Evolutionary conservation across 177 flowering plant genomes (phyloP).

Genomic region (Tripterygium wilfordii): DNA sequence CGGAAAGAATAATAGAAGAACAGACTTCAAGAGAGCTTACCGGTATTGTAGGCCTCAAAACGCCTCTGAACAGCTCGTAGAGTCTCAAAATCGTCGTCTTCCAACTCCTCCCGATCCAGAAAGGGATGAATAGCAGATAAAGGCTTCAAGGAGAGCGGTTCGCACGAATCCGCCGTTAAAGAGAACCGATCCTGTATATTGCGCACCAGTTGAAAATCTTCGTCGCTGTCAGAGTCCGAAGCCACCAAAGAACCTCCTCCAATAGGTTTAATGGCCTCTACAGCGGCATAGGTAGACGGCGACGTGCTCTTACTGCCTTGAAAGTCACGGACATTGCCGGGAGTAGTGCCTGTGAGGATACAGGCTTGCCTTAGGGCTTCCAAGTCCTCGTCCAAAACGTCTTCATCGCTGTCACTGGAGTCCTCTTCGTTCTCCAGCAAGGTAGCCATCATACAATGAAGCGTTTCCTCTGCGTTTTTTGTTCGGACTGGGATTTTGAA

Average conservation of each 20-base stretch:
- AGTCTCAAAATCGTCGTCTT: conserved; percentile 67
- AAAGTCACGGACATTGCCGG: conserved; percentile 9
- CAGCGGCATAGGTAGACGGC: conserved; percentile 16
- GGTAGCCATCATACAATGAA: neutral
- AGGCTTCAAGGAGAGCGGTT: conserved; percentile 27
- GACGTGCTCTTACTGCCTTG: neutral
- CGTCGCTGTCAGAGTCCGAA: conserved; percentile 26
- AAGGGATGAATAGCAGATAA: conserved; percentile 21
- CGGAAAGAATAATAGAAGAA: neutral
- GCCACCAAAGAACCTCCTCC: neutral
- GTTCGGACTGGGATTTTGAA: too few relatives aligned
- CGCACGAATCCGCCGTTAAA: conserved; percentile 5
- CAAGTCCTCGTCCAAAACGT: conserved; percentile 45
- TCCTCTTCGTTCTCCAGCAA: conserved; percentile 18
- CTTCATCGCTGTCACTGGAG: conserved; percentile 26
- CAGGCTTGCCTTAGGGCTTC: conserved; percentile 63
- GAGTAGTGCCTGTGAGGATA: conserved; percentile 32
- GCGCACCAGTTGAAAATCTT: conserved; percentile 49
- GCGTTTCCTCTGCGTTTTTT: too few relatives aligned
- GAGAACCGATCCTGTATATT: conserved; percentile 40
- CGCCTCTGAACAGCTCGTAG: conserved; percentile 62
- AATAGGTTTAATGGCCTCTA: too few relatives aligned
- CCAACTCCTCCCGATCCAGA: conserved; percentile 28
- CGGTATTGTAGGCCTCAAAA: conserved; percentile 39
- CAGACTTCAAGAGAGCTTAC: conserved; percentile 14